Evolutionary conservation across 805 yeast genomes (phyloP), one percentile per base, ranked within the genome.

Genomic region (Priceomyces fermenticarens): DNA sequence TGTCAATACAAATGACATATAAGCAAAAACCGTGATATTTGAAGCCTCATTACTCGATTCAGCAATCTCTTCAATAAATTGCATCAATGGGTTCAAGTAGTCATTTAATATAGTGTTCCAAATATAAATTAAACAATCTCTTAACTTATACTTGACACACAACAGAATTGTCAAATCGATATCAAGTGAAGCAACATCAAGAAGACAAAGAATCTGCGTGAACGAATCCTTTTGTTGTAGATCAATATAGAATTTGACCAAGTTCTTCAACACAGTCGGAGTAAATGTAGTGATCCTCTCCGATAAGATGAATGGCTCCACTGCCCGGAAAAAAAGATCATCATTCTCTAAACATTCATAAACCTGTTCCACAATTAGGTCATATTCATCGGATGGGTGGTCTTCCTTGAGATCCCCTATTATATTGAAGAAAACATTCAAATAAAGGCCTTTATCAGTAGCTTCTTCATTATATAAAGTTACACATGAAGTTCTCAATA

Each of bases 51-150:
- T 39, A 41, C 20, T 41, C 16, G 12, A 41, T 39, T 30, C 35
- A 37, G 48, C 50, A 14, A 62, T 63, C 27, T 55, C 65, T 36
- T 62, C 53, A 3, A 83, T 48, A 20, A 83, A 81, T 20, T 84
- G 88, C 20, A 75, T 53, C 27, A 89, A 60, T 0, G 97, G 96
- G 0, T 88, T 74, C 11, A 72, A 54, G 57, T 78, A 88, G 54
- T 93, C 98, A 15, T 72, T 62, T 31, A 93, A 65, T 3, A 88
- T 63, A 2, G 64, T 66, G 48, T 80, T 87, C 85, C 91, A 85
- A 13, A 93, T 75, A 55, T 79, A 88, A 0, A 80, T 73, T 36
- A 77, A 63, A 29, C 87, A 76, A 39, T 87, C 95, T 28, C 70
- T 66, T 4, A 90, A 63, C 6, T 74, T 63, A 49, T 81, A 66